phyloP scores from a whole-genome alignment of 768 basidiomycete genomes.

The Galerina sulciceps region DNA sequence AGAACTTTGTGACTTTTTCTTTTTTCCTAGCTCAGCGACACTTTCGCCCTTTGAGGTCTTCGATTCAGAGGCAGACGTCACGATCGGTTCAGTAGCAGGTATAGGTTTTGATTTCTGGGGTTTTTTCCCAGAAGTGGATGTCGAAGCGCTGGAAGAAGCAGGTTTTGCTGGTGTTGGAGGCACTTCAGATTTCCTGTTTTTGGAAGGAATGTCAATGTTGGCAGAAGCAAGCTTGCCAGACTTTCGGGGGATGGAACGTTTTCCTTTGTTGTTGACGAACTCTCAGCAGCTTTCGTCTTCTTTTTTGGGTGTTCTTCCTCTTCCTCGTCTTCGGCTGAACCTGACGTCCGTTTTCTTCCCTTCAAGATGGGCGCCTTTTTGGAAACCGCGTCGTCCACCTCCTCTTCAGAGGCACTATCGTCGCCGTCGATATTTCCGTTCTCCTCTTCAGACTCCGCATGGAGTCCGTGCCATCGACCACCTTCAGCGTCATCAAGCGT shows the following conservation, averaged over 20 bases:
- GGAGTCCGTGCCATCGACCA: constrained; percentile 63
- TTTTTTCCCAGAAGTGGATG: constrained; percentile 21
- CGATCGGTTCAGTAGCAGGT: background rate
- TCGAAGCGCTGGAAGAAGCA: background rate
- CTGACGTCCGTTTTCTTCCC: constrained; percentile 41
- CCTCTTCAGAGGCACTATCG: constrained; percentile 27
- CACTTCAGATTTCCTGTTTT: constrained; percentile 21
- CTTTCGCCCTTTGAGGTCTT: constrained; percentile 3
- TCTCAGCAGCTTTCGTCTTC: constrained; percentile 39
- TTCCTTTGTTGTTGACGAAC: constrained; percentile 15
- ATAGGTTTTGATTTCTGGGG: constrained; percentile 19
- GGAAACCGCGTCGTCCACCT: constrained; percentile 17
- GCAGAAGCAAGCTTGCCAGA: constrained; percentile 20
- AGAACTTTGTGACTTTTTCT: constrained; percentile 16
- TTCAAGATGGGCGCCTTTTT: constrained; percentile 24
- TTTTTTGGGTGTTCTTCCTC: constrained; percentile 48
- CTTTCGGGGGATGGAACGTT: constrained; percentile 18
- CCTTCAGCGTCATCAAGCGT: constrained; percentile 62
- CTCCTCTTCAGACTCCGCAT: constrained; percentile 28
- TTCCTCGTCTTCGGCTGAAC: constrained; percentile 40
- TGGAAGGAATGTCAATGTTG: constrained; percentile 14
- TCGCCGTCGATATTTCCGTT: constrained; percentile 26
- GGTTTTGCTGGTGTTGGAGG: constrained; percentile 4
- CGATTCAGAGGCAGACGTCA: background rate
- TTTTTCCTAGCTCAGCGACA: constrained; percentile 12